Percentiles rank a stretch among this genome's conserved stretches.
These are phyloP conservation scores for Penicillium subrubescens DNA, from an alignment of 495 filamentous ascomycete genomes.

Conservation along the genomic window DNA sequence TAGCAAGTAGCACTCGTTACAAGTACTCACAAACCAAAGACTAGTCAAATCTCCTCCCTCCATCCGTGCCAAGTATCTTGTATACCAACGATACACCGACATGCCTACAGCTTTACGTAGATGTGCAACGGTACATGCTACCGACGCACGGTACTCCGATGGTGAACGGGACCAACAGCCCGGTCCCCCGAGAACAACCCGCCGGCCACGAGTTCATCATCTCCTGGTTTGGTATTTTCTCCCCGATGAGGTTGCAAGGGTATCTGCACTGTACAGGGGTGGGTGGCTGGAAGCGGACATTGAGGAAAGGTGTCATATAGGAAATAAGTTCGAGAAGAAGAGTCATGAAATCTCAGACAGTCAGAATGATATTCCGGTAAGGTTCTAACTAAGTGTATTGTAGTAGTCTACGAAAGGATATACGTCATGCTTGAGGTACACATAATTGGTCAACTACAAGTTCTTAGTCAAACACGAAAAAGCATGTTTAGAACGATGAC, in stretches of 20 bases:
- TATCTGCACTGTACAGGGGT: neutral
- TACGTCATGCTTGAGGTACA: no score
- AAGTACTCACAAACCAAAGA: neutral
- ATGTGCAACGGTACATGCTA: neutral
- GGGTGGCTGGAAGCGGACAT: neutral
- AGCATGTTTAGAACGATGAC: no score
- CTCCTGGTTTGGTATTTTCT: conserved; percentile 7
- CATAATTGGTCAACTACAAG: neutral
- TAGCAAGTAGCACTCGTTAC: neutral
- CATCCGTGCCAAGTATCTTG: neutral
- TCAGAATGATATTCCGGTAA: neutral
- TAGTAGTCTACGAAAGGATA: neutral
- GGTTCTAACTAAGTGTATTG: neutral
- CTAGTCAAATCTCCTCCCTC: neutral
- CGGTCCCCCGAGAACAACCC: neutral
- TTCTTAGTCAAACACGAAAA: neutral
- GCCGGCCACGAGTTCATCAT: conserved; percentile 1
- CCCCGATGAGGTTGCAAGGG: neutral
- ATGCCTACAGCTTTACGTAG: neutral
- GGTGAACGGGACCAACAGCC: neutral
- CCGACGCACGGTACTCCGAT: neutral
- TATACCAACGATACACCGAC: neutral
- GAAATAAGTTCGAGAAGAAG: neutral
- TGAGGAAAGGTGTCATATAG: neutral
- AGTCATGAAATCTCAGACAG: neutral